Evolutionary conservation across 1,284 basidiomycete genomes (phyloP).

Genomic region (Afroboletus lepidellus): DNA sequence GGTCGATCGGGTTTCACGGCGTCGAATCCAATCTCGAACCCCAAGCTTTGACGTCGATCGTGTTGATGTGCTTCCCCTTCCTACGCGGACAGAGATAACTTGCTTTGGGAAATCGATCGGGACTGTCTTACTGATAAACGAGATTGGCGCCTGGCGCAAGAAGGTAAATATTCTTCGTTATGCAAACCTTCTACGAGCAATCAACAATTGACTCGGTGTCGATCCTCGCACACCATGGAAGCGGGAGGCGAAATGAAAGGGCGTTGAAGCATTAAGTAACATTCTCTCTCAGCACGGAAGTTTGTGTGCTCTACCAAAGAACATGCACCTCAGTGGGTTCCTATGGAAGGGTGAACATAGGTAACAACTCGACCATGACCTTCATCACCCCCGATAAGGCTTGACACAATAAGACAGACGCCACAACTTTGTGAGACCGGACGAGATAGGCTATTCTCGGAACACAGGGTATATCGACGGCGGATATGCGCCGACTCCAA

Average conservation of each 20-base stretch:
- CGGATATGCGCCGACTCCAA: slow-evolving; percentile 4
- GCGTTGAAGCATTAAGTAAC: background rate
- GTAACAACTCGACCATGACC: background rate
- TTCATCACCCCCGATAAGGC: slow-evolving; percentile 20
- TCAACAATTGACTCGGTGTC: slow-evolving; percentile 13
- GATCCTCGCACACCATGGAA: slow-evolving; percentile 14
- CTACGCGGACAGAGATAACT: slow-evolving; percentile 15
- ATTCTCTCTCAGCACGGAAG: background rate
- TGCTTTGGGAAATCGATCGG: slow-evolving; percentile 23
- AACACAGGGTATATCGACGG: slow-evolving; percentile 8
- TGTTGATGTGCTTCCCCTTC: slow-evolving; percentile 21
- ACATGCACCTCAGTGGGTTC: background rate
- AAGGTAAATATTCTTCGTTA: slow-evolving; percentile 1
- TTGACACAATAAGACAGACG: slow-evolving; percentile 26
- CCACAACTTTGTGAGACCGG: slow-evolving; percentile 11
- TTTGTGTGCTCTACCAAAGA: background rate
- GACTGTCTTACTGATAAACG: slow-evolving; percentile 9
- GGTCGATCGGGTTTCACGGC: slow-evolving; percentile 18
- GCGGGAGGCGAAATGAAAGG: slow-evolving; percentile 10
- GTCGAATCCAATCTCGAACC: slow-evolving; percentile 18
- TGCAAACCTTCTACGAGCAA: slow-evolving; percentile 4
- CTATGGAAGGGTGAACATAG: background rate
- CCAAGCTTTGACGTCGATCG: slow-evolving; percentile 32
- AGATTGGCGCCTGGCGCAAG: slow-evolving; percentile 17
- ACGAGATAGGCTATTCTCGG: slow-evolving; percentile 15